A percentile compares a stretch with the other conserved stretches of the same genome.
phyloP scores from a whole-genome alignment of 768 basidiomycete species.

The Tulasnella sp. region DNA sequence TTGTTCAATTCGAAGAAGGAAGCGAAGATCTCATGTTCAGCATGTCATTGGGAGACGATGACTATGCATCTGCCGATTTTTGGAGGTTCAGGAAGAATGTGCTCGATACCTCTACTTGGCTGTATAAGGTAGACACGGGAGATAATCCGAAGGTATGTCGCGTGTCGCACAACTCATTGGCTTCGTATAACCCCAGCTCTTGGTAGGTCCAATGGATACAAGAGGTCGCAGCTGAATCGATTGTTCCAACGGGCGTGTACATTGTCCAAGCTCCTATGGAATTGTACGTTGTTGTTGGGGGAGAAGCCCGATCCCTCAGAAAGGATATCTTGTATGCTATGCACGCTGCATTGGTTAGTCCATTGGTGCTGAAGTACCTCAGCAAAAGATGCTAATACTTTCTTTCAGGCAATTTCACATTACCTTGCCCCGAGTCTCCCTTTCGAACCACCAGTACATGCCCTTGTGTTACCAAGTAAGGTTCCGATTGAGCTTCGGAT shows the following conservation, averaged over 20 bases:
- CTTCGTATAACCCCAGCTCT: background rate
- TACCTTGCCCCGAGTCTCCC: conserved; percentile 43
- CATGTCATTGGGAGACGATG: conserved; percentile 67
- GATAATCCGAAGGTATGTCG: conserved; percentile 22
- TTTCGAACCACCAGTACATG: conserved; percentile 61
- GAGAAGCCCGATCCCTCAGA: conserved; percentile 46
- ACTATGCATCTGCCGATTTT: conserved; percentile 66
- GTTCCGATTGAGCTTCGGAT: conserved; percentile 57
- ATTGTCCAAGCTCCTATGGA: conserved; percentile 71
- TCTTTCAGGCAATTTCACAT: conserved; percentile 40
- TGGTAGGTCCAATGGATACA: conserved; percentile 6
- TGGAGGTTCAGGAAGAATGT: conserved; percentile 56
- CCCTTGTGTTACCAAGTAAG: conserved; percentile 57
- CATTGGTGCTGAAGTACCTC: background rate
- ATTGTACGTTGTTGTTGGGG: conserved; percentile 60
- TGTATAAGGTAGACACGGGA: conserved; percentile 45
- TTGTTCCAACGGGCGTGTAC: conserved; percentile 34
- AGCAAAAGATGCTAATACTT: background rate
- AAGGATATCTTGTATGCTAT: conserved; percentile 51
- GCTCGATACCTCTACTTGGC: conserved; percentile 33
- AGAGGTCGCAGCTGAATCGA: conserved; percentile 8
- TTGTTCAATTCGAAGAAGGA: conserved; percentile 52
- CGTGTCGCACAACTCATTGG: background rate
- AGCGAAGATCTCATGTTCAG: conserved; percentile 67
- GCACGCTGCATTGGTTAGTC: conserved; percentile 39